Evolutionary conservation across 768 basidiomycete species (phyloP), one percentile per base, ranked within the genome.

Genomic region (Heimioporus sp.): DNA sequence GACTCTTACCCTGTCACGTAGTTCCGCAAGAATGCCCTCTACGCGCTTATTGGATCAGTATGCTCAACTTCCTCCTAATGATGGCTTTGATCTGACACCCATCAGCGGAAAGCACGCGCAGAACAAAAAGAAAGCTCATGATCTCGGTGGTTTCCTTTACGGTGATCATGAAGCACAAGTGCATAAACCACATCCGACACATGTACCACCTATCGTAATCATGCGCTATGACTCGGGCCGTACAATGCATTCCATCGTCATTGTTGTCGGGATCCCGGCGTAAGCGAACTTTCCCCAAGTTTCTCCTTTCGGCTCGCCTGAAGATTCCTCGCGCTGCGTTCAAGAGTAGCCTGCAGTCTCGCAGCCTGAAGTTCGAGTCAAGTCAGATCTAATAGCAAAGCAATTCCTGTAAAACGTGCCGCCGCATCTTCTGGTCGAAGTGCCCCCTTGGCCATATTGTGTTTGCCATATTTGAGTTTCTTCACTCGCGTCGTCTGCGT

Each of bases 401-500:
- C 10, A 13, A 40, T 20, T 19, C 10, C 17, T 21, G 5, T 53
- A 55, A 37, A 38, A 74, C 83, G 20, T 67, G 90, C 90, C 46
- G 90, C 88, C 46, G 86, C 88, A 66, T 92, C 90, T 66, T 92
- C 90, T 1, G 86, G 86, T 46, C 86, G 77, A 56, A 90, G 66
- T 1, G 89, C 88, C 3, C 89, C 90, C 68, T 92, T 92, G 3
- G 90, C 91, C 88, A 91, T 90, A 63, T 92, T 92, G 58, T 91
- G 87, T 60, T 88, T 91, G 5, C 87, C 84, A 21, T 80, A 75
- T 53, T 82, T 76, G 13, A 83, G 70, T 57, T 79, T 81, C 49
- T 83, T 79, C 48, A 68, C 73, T 44, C 81, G 68, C 7, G 72
- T 66, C 56, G 64, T 73, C 59, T 63, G 73, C 39, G 59, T 71